Percentiles rank a stretch among this genome's conserved stretches.
Conservation (phyloP, 148 eudicot species). For the Arbutus unedo region DNA sequence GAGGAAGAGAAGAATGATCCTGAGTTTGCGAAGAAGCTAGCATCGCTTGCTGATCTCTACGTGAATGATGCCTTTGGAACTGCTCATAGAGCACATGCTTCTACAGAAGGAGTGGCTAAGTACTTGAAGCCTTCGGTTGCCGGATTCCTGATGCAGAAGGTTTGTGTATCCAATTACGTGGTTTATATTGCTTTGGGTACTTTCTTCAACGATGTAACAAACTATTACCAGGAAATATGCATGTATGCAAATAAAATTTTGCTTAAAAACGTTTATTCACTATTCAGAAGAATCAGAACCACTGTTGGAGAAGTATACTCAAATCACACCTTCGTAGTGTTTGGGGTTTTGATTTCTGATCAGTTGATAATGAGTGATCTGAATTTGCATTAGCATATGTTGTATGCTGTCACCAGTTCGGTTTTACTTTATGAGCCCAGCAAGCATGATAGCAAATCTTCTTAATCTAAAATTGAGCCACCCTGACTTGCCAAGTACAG, state of each 20-base stretch:
- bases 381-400: background rate
- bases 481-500: background rate
- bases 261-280: background rate
- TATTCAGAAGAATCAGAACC: background rate
- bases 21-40: slow-evolving; percentile 74
- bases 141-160: slow-evolving; percentile 90
- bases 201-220: background rate
- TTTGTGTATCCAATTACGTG: slow-evolving; percentile 12
- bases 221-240: background rate
- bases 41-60: slow-evolving; percentile 79
- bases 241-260: background rate
- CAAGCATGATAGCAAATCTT: too few relatives aligned
- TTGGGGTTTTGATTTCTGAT: background rate
- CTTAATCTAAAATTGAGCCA: too few relatives aligned
- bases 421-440: too few relatives aligned
- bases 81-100: slow-evolving; percentile 85
- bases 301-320: background rate
- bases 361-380: background rate
- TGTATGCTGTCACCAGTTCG: background rate
- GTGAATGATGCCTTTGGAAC: slow-evolving; percentile 89
- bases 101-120: slow-evolving; percentile 80
- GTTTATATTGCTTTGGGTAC: background rate
- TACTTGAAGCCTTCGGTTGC: slow-evolving; percentile 82
- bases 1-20: slow-evolving; percentile 97
- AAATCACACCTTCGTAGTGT: background rate